These are phyloP conservation scores for Fusarium newnesense DNA, from an alignment of 2,329 filamentous ascomycete genomes.

Conservation along the genomic window DNA sequence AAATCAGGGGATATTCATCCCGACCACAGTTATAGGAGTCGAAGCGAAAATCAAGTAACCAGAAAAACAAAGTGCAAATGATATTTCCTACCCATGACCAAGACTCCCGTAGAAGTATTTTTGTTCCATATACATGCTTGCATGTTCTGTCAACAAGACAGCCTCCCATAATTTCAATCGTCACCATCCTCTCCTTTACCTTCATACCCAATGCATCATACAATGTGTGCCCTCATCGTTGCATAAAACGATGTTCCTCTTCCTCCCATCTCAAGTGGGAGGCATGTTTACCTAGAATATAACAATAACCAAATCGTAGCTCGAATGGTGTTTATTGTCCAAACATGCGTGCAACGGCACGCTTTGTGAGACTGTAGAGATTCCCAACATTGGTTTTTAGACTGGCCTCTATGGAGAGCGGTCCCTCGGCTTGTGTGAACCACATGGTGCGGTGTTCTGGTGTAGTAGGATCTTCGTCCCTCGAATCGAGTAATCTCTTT, in stretches of 20 bases:
- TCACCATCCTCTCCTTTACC: not conserved
- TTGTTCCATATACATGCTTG: slow-evolving; percentile 41
- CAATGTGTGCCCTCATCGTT: slow-evolving; percentile 17
- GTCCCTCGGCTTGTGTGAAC: slow-evolving; percentile 16
- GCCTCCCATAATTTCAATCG: slow-evolving; percentile 14
- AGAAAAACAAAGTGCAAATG: slow-evolving; percentile 37
- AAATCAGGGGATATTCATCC: not conserved
- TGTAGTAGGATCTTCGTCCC: slow-evolving; percentile 4
- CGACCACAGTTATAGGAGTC: not conserved
- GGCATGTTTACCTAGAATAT: slow-evolving; percentile 13
- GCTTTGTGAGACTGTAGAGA: slow-evolving; percentile 30
- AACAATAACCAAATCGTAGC: not conserved
- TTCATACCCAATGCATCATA: slow-evolving; percentile 34
- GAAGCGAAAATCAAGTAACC: not conserved
- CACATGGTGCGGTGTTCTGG: slow-evolving; percentile 10
- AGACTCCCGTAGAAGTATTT: slow-evolving; percentile 40
- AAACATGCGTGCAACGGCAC: slow-evolving; percentile 30
- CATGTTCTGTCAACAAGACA: slow-evolving; percentile 37
- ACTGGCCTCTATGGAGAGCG: slow-evolving; percentile 21
- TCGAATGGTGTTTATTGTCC: slow-evolving; percentile 13
- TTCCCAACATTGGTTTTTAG: slow-evolving; percentile 15
- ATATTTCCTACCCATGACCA: slow-evolving; percentile 45
- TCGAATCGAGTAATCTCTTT: slow-evolving; percentile 29
- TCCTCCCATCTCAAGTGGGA: not conserved
- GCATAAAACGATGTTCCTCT: not conserved